Evolutionary conservation across 1,284 basidiomycete species (phyloP).

Genomic region (Ceratobasidium theobromae): DNA sequence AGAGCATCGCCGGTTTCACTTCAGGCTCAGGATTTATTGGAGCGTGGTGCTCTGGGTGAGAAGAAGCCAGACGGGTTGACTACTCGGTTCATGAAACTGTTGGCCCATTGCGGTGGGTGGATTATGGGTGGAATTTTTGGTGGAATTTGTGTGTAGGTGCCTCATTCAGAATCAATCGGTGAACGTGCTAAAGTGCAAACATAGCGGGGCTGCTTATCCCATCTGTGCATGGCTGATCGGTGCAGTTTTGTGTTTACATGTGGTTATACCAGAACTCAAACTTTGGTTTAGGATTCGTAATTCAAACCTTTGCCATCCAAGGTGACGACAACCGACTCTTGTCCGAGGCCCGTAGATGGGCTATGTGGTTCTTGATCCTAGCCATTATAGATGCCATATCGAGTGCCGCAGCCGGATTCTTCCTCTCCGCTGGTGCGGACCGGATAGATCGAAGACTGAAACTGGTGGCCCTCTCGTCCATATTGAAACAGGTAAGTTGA

Average conservation of each 20-base stretch:
- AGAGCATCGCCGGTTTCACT: not conserved
- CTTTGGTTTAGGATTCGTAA: constrained; percentile 31
- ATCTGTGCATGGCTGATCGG: constrained; percentile 43
- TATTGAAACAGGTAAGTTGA: constrained; percentile 15
- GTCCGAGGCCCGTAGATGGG: constrained; percentile 38
- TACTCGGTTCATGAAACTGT: not conserved
- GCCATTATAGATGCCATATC: constrained; percentile 38
- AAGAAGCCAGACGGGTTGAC: not conserved
- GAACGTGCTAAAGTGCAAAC: not conserved
- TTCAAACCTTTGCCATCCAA: constrained; percentile 38
- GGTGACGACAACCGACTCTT: constrained; percentile 37
- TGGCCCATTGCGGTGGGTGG: not conserved
- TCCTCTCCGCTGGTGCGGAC: constrained; percentile 40
- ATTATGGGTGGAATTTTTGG: constrained; percentile 6
- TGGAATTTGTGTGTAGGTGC: constrained; percentile 12
- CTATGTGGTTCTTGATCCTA: constrained; percentile 42
- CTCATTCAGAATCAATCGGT: not conserved
- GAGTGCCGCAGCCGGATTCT: constrained; percentile 38
- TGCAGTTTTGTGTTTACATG: not conserved
- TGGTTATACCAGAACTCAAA: not conserved
- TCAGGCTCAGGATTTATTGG: not conserved
- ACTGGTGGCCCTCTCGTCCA: not conserved
- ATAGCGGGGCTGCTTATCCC: constrained; percentile 44
- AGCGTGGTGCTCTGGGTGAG: not conserved
- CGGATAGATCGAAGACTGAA: constrained; percentile 37